Conservation (phyloP, 495 filamentous ascomycete genomes). For the Rostrohypoxylon terebratum region DNA sequence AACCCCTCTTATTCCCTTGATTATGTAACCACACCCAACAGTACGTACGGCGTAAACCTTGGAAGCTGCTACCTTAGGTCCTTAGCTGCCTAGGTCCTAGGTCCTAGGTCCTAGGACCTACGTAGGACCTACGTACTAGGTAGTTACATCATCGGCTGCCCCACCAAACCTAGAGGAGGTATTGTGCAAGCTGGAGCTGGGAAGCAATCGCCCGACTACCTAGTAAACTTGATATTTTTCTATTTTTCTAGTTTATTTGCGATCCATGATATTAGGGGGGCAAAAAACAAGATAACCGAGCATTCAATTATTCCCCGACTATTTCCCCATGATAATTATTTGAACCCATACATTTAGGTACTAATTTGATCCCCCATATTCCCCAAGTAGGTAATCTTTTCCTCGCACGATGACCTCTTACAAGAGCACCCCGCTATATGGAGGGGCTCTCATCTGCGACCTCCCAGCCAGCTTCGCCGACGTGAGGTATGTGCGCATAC, state of each 20-base stretch:
- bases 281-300: neutral
- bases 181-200: too few relatives aligned
- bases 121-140: neutral
- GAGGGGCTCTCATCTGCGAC: conserved; percentile 79
- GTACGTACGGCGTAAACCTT: too few relatives aligned
- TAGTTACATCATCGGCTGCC: conserved; percentile 44
- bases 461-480: conserved; percentile 81
- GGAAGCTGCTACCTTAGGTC: too few relatives aligned
- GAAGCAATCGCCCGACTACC: conserved; percentile 13
- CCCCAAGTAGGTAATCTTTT: neutral
- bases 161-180: conserved; percentile 9
- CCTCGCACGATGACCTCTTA: conserved; percentile 56
- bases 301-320: neutral
- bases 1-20: too few relatives aligned
- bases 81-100: too few relatives aligned
- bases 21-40: too few relatives aligned
- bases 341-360: neutral
- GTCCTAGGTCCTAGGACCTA: too few relatives aligned
- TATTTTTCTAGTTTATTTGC: conserved; percentile 14
- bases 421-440: conserved; percentile 75
- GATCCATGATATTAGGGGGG: neutral
- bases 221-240: conserved; percentile 19
- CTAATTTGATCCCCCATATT: neutral
- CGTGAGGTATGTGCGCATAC: conserved; percentile 72
- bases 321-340: neutral